phyloP scores from a whole-genome alignment of 2,329 filamentous ascomycete species.

The Aureobasidium sp. region DNA sequence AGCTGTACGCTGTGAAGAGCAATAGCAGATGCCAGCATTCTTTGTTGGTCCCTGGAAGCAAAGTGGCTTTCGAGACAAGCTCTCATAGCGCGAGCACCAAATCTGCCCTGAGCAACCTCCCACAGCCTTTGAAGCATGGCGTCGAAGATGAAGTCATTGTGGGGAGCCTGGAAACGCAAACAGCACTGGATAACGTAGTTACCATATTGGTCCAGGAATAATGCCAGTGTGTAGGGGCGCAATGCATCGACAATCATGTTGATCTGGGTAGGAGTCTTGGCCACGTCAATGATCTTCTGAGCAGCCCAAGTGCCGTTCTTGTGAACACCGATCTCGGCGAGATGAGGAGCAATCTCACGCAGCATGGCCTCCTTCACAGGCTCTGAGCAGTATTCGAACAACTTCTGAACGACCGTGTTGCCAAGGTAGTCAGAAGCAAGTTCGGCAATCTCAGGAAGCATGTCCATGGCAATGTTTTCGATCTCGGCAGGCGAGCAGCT shows the following conservation, averaged over 20 bases:
- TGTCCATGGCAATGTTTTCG: slow-evolving; percentile 82
- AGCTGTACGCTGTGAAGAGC: slow-evolving; percentile 95
- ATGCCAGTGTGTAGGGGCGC: slow-evolving; percentile 75
- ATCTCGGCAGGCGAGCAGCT: slow-evolving; percentile 79
- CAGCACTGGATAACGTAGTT: slow-evolving; percentile 98
- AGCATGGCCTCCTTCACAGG: slow-evolving; percentile 87
- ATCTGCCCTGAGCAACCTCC: slow-evolving; percentile 87
- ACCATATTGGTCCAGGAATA: slow-evolving; percentile 96
- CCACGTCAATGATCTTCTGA: slow-evolving; percentile 98
- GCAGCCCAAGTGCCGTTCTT: slow-evolving; percentile 99
- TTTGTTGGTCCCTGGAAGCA: slow-evolving; percentile 88
- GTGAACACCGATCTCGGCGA: slow-evolving; percentile 94
- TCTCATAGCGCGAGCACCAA: slow-evolving; percentile 91
- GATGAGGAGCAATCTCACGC: slow-evolving; percentile 74
- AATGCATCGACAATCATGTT: slow-evolving; percentile 74
- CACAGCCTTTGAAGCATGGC: slow-evolving; percentile 91
- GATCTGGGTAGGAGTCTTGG: slow-evolving; percentile 79
- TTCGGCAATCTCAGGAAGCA: slow-evolving; percentile 95
- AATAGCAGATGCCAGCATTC: slow-evolving; percentile 88
- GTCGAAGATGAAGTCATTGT: slow-evolving; percentile 96
- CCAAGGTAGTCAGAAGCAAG: slow-evolving; percentile 92
- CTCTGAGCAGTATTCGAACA: slow-evolving; percentile 95
- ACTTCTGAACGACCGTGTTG: slow-evolving; percentile 98
- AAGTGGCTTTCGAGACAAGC: slow-evolving; percentile 96
- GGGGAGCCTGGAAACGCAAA: slow-evolving; percentile 79